Base-by-base conservation (phyloP, 345 rosid species). In the Camelina laxa region DNA sequence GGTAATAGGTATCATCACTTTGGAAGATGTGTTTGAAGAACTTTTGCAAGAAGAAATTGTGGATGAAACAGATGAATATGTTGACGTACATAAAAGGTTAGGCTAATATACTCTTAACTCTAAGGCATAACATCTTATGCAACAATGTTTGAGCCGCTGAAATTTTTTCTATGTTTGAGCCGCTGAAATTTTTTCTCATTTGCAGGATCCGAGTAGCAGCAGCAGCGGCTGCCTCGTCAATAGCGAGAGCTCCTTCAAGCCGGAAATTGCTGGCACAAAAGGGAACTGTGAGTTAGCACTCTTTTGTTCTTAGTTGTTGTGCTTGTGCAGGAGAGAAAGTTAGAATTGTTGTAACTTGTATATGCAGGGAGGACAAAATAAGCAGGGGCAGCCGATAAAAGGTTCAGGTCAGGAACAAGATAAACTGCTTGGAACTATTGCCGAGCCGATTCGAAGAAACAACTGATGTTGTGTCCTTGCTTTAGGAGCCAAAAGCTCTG, bases 1-100 rank as follows among this genome's bases (percentile, higher is more conserved):
- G 78, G 96, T 91, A 12, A 85, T 91, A 63, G 98, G 98, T 73
- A 91, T 94, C 76, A 95, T 95, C 80, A 95, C 97, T 70, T 85
- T 95, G 30, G 97, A 95, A 85, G 99, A 92, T 82, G 97, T 95
- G 22, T 95, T 95, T 65, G 97, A 95, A 86, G 97, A 95, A 79
- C 93, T 95, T 63, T 74, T 95, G 73, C 89, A 95, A 85, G 99
- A 95, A 81, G 97, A 95, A 87, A 95, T 95, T 75, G 97, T 95
- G 57, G 98, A 94, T 79, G 98, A 94, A 83, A 94, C 97, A 20
- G 98, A 91, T 85, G 98, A 91, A 82, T 95, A 86, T 75, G 97
- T 95, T 41, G 99, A 92, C 65, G 97, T 95, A 19, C 99, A 95
- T 83, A 95, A 88, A 87, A 92, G 97, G 97, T 91, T 16, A 0